A percentile compares a stretch with the other conserved stretches of the same genome.
phyloP scores from a whole-genome alignment of 179 eudicot genomes.

The Sideroxylon spinosum region DNA sequence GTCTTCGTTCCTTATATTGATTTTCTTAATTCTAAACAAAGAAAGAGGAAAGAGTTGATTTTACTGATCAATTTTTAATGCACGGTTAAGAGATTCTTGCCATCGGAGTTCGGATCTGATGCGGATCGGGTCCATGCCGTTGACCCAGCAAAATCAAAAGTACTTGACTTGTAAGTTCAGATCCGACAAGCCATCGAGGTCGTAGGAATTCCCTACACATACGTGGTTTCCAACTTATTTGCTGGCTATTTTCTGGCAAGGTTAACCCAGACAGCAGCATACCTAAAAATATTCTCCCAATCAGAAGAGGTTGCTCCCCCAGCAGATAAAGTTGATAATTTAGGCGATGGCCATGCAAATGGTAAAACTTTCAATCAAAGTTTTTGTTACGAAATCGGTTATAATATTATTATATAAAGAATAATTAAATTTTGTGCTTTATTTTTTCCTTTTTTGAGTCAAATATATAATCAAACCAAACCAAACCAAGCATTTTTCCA shows the following conservation, averaged over 20 bases:
- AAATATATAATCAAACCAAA: no score
- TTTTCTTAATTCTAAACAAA: no score
- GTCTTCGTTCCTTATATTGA: no score
- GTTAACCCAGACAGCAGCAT: constrained; percentile 31
- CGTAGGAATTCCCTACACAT: constrained; percentile 46
- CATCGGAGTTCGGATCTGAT: constrained; percentile 47
- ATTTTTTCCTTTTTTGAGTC: no score
- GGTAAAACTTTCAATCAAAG: constrained; percentile 29
- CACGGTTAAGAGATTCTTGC: constrained; percentile 44
- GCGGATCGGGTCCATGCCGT: constrained; percentile 37
- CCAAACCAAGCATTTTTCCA: no score
- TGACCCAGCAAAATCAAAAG: constrained; percentile 23
- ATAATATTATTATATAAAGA: no score
- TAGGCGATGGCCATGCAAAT: constrained; percentile 72
- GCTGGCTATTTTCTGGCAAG: constrained; percentile 58
- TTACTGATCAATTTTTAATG: neutral
- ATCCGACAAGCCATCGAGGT: constrained; percentile 45
- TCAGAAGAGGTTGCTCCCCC: constrained; percentile 68
- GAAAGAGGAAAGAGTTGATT: no score
- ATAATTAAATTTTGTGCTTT: no score
- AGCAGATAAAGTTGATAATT: constrained; percentile 58
- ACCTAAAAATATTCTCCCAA: no score
- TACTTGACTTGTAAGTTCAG: constrained; percentile 23
- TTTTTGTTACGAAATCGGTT: no score
- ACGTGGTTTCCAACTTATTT: constrained; percentile 45